Base-by-base conservation (phyloP, 345 rosid genomes). In the Gossypium anomalum region DNA sequence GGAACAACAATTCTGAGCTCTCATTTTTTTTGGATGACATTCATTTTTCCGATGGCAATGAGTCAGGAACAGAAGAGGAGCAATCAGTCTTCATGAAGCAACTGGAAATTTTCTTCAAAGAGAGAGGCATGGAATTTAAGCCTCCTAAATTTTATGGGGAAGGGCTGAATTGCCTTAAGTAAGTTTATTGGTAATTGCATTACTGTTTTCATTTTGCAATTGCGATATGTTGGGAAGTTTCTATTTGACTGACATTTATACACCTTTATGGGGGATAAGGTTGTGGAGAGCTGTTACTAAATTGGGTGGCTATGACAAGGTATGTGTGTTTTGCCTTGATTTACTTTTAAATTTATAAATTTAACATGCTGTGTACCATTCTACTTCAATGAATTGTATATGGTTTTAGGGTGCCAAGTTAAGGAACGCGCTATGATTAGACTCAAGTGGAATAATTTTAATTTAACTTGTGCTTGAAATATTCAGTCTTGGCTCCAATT, bases 261-360 rank as follows among this genome's bases (percentile, higher is more conserved):
- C 55, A 22, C 73, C 71, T 71, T 34, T 66, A 57, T 77, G 75
- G 70, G 67, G 70, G 62, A 45, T 27, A 67, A 90, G 94, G 88
- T 78, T 90, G 74, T 90, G 94, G 94, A 85, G 90, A 80, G 80
- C 92, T 77, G 94, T 88, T 65, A 84, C 80, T 70, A 84, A 78
- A 76, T 81, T 90, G 81, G 92, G 94, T 71, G 94, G 94, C 70
- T 90, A 90, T 79, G 94, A 88, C 63, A 85, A 83, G 92, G 94
- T 90, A 79, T 72, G 76, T 5, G 12, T 66, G 4, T 59, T 71
- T 72, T 9, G 8, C 34, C 57, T 4, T 47, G 13, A 29, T 51
- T 68, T 48, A 4, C 19, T 45, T 67, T 75, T 29, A 51, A 75
- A 15, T 27, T 68, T 57, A 15, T 45, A 5, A 16, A 9, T 75